Conservation (phyloP, 78 protist species). For the Dictyostelium discoideum region dicty_2.7 NC_007088.5:1813001-1813500, state of each 20-base stretch:
- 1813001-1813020: conserved; percentile 97
- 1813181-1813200: conserved; percentile 92
- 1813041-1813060: conserved; percentile 96
- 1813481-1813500: not conserved
- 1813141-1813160: conserved; percentile 91
- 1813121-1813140: conserved; percentile 50
- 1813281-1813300: conserved; percentile 63
- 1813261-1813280: conserved; percentile 68
- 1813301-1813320: conserved; percentile 71
- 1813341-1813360: conserved; percentile 69
- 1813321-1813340: conserved; percentile 58
- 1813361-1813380: conserved; percentile 82
- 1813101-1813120: conserved; percentile 94
- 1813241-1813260: conserved; percentile 90
- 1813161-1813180: conserved; percentile 97
- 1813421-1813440: conserved; percentile 30
- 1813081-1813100: conserved; percentile 92
- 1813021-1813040: conserved; percentile 93
- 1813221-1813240: conserved; percentile 86
- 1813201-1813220: conserved; percentile 74
- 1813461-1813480: not conserved
- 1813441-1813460: conserved; percentile 5
- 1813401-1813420: conserved; percentile 24
- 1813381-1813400: conserved; percentile 34
- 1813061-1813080: conserved; percentile 94